phyloP scores from a whole-genome alignment of 441 rosid species.

The Mallotus japonicus region DNA sequence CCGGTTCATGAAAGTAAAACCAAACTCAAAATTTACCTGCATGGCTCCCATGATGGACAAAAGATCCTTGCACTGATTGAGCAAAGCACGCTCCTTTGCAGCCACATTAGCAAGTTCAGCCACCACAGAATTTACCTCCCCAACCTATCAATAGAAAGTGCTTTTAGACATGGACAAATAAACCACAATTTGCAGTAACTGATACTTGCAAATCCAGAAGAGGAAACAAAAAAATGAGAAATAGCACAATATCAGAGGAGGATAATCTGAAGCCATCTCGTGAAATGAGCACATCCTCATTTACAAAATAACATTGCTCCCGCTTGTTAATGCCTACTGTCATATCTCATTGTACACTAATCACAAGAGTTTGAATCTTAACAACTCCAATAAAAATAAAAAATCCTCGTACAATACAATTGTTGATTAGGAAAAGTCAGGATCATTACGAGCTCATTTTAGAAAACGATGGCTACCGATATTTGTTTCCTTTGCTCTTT shows the following conservation, averaged over 20 bases:
- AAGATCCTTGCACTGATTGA: slow-evolving; percentile 58
- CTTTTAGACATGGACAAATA: background rate
- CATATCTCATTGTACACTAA: background rate
- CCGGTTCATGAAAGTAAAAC: background rate
- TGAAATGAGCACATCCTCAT: background rate
- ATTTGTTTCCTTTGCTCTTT: background rate
- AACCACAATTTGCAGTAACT: background rate
- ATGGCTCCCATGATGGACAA: slow-evolving; percentile 57
- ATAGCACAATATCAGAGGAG: background rate
- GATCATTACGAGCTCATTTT: background rate
- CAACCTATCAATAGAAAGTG: slow-evolving; percentile 44
- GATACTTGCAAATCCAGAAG: background rate
- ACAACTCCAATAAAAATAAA: background rate
- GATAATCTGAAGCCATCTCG: background rate
- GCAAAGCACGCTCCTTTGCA: slow-evolving; percentile 56
- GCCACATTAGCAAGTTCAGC: slow-evolving; percentile 50
- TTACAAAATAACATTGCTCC: background rate
- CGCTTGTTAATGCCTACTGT: background rate
- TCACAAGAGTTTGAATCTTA: background rate
- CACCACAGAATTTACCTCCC: slow-evolving; percentile 46
- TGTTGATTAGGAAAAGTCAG: background rate
- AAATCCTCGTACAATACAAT: background rate
- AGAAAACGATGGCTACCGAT: background rate
- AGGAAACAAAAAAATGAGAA: background rate
- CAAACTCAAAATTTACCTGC: slow-evolving; percentile 45